Evolutionary conservation across 306 rosid genomes (phyloP).

Genomic region (Senna tora): DNA sequence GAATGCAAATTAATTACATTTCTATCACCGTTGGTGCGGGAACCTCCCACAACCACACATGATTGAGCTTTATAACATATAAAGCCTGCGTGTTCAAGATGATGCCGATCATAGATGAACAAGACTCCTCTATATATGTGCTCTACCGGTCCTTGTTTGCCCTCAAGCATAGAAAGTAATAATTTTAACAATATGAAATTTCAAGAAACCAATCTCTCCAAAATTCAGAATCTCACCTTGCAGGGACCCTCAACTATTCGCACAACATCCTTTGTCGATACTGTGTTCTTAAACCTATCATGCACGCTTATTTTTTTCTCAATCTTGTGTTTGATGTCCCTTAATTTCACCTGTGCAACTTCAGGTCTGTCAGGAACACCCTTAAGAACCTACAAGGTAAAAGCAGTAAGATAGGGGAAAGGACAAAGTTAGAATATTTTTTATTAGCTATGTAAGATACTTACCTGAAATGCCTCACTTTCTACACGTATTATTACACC

Average conservation of each 20-base stretch:
- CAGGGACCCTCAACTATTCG: slow-evolving; percentile 89
- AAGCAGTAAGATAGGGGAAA: slow-evolving; percentile 25
- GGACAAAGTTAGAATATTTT: not conserved
- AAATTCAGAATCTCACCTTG: slow-evolving; percentile 59
- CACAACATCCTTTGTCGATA: slow-evolving; percentile 86
- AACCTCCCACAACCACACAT: slow-evolving; percentile 92
- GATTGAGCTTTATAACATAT: slow-evolving; percentile 92
- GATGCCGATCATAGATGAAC: slow-evolving; percentile 91
- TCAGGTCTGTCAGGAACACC: slow-evolving; percentile 94
- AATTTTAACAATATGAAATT: slow-evolving; percentile 22
- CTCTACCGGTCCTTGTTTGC: slow-evolving; percentile 98
- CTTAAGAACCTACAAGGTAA: slow-evolving; percentile 76
- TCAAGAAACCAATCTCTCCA: slow-evolving; percentile 34
- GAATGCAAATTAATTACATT: slow-evolving; percentile 53
- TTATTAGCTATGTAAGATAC: slow-evolving; percentile 16
- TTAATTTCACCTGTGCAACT: slow-evolving; percentile 75
- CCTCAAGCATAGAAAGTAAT: slow-evolving; percentile 49
- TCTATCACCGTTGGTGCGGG: slow-evolving; percentile 84
- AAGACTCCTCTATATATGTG: slow-evolving; percentile 89
- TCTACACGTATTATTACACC: slow-evolving; percentile 96
- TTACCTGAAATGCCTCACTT: slow-evolving; percentile 96
- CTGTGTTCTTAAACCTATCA: slow-evolving; percentile 72
- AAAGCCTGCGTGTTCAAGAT: slow-evolving; percentile 98
- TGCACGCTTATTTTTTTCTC: slow-evolving; percentile 85
- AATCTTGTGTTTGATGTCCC: slow-evolving; percentile 91